Evolutionary conservation across 805 yeast species (phyloP), one percentile per base, ranked within the genome.

Genomic region (Henningerozyma blattae): DNA sequence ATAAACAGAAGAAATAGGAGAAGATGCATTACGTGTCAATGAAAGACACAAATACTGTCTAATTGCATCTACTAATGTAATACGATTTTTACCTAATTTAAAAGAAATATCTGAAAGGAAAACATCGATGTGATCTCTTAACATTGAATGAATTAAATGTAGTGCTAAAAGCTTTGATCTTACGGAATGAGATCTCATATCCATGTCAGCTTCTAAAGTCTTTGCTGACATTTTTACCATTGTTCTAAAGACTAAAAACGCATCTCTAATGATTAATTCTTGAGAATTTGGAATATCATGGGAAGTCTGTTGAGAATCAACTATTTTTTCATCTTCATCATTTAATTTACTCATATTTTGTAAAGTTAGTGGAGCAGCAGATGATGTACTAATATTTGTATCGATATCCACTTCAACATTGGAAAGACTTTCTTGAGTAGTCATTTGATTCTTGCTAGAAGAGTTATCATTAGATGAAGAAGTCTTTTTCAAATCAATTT

Each of bases 171-270:
- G 62, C 55, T 91, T 91, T 1, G 96, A 85, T 48, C 98, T 74
- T 43, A 91, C 85, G 2, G 89, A 80, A 50, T 89, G 95, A 3
- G 95, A 80, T 55, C 89, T 72, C 85, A 79, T 77, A 55, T 82
- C 93, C 40, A 85, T 59, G 25, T 77, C 81, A 27, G 75, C 68
- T 39, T 87, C 96, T 38, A 89, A 61, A 18, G 77, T 69, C 56
- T 91, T 91, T 31, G 83, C 81, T 3, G 96, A 82, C 14, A 91
- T 69, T 51, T 85, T 86, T 55, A 95, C 83, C 91, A 91, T 81
- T 2, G 96, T 89, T 52, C 99, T 72, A 58, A 91, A 86, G 3
- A 91, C 72, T 38, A 91, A 65, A 50, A 87, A 89, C 0, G 97
- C 96, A 55, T 91, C 99, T 47, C 85, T 87, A 15, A 84, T 76